Base-by-base conservation (phyloP, 202 grass and related monocot genomes). In the Elaeis oleifera region DNA sequence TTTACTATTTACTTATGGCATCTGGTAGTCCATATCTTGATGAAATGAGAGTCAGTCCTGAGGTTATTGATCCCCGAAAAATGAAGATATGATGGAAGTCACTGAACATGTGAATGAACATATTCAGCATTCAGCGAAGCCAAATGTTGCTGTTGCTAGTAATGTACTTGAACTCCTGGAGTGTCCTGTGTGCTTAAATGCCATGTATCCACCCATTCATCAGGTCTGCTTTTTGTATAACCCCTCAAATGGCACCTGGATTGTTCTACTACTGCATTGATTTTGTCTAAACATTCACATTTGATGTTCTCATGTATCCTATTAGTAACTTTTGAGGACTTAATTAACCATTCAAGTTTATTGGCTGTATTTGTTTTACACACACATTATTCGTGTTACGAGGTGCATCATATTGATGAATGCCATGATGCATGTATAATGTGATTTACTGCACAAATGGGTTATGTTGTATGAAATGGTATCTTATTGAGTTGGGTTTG, bases 161-260 rank as follows among this genome's bases (percentile, higher is more conserved):
- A 97, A 79, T 56, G 88, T 97, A 28, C 81, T 77, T 58, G 92
- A 97, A 58, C 88, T 97, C 51, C 78, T 97, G 21, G 92, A 97
- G 61, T 97, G 92, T 21, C 92, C 92, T 60, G 87, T 97, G 39
- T 97, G 92, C 51, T 81, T 97, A 64, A 83, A 83, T 72, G 88
- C 92, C 24, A 97, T 97, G 92, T 97, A 92, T 78, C 92, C 92
- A 72, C 92, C 92, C 71, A 97, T 97, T 69, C 88, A 97, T 79
- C 92, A 97, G 82, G 92, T 97, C 51, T 52, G 57, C 20, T 36
- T 73, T 77, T 16, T 51, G 51, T 29, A 52, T 59, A 16, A 48
- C 22, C 27, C 16, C 27, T 68, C 36, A 44, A 44, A 14, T 44
- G 36, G 11, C 36, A 14, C 11, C 3, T 14, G 0, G 36, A 14